These are phyloP conservation scores for Aspergillus biplanus DNA, from an alignment of 495 filamentous ascomycete genomes.

Conservation along the genomic window DNA sequence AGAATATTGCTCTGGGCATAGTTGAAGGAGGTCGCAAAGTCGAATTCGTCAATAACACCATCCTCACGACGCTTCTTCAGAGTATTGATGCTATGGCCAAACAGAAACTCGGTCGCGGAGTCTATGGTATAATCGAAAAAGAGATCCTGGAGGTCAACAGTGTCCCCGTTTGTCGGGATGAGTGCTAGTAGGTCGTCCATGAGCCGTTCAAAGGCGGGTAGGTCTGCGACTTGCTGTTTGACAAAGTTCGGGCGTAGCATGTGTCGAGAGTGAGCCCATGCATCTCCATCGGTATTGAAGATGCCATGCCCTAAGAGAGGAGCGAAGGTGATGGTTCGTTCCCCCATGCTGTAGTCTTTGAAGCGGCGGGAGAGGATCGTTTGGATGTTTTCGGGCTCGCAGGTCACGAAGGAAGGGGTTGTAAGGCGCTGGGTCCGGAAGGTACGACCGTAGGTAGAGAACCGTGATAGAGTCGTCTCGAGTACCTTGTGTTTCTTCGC, in stretches of 20 bases:
- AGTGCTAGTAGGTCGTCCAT: slow-evolving; percentile 48
- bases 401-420: slow-evolving; percentile 24
- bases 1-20: slow-evolving; percentile 41
- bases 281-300: slow-evolving; percentile 65
- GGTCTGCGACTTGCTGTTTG: slow-evolving; percentile 37
- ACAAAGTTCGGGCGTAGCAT: slow-evolving; percentile 51
- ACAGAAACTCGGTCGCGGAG: slow-evolving; percentile 63
- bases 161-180: slow-evolving; percentile 35
- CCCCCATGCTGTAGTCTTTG: slow-evolving; percentile 55
- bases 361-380: slow-evolving; percentile 72
- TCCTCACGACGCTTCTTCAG: slow-evolving; percentile 16
- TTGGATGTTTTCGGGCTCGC: slow-evolving; percentile 43
- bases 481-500: slow-evolving; percentile 24
- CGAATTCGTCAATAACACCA: slow-evolving; percentile 13
- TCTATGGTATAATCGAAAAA: slow-evolving; percentile 61
- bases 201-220: slow-evolving; percentile 52
- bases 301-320: slow-evolving; percentile 58
- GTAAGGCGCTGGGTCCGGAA: slow-evolving; percentile 19
- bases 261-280: slow-evolving; percentile 57
- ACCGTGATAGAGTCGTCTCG: slow-evolving; percentile 16
- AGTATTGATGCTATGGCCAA: slow-evolving; percentile 44
- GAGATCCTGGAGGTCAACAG: slow-evolving; percentile 56
- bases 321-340: slow-evolving; percentile 33
- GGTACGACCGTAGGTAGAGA: slow-evolving; percentile 22
- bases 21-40: slow-evolving; percentile 46